phyloP scores from a whole-genome alignment of 257 asterid species.

The Fraxinus excelsior region DNA sequence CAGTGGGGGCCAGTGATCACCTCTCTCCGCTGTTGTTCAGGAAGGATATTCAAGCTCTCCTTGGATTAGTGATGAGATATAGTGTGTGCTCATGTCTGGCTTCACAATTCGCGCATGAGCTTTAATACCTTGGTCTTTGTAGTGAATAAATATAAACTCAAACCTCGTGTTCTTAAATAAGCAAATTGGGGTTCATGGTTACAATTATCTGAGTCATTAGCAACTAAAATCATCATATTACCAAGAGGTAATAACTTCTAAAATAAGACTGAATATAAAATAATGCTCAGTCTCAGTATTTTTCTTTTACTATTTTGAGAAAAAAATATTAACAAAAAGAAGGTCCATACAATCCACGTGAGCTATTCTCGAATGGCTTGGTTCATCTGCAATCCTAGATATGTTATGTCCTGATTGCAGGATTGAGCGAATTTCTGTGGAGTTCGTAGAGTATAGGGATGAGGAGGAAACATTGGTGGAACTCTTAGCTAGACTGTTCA shows the following conservation, averaged over 20 bases:
- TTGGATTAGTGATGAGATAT: no score
- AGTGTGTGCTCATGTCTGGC: no score
- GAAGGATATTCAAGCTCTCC: not conserved
- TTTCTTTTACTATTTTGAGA: not conserved
- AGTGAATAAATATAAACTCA: no score
- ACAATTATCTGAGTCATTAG: not conserved
- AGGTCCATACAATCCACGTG: not conserved
- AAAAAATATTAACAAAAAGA: no score
- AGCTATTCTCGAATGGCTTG: not conserved
- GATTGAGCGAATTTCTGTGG: not conserved
- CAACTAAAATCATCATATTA: not conserved
- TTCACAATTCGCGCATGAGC: no score
- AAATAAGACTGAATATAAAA: no score
- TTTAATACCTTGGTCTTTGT: no score
- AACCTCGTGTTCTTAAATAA: not conserved
- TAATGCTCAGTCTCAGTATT: no score
- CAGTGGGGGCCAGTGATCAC: no score
- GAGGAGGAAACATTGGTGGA: not conserved
- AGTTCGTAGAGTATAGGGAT: not conserved
- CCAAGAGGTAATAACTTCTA: not conserved
- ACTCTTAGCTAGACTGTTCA: not conserved
- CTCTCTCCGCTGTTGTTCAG: no score
- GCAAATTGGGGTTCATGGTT: not conserved
- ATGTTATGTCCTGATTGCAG: no score
- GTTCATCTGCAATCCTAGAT: not conserved